phyloP scores from a whole-genome alignment of 2,329 filamentous ascomycete genomes.

The Bretziella fagacearum region DNA sequence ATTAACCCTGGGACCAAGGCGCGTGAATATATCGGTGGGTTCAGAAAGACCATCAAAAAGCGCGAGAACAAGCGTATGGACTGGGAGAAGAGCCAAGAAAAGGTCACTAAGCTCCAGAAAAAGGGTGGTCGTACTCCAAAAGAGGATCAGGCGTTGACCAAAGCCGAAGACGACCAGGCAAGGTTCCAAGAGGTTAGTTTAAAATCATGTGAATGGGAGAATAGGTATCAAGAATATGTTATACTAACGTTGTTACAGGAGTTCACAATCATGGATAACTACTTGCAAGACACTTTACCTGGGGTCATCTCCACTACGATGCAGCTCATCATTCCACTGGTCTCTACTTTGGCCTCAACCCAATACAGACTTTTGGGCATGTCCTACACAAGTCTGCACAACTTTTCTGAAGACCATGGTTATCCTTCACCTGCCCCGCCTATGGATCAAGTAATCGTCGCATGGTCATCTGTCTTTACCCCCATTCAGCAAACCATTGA shows the following conservation, averaged over 20 bases:
- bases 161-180: conserved; percentile 53
- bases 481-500: conserved; percentile 51
- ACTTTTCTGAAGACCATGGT: conserved; percentile 50
- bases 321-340: conserved; percentile 54
- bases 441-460: conserved; percentile 51
- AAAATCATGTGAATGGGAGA: not conserved
- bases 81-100: conserved; percentile 60
- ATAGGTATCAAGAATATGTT: no score
- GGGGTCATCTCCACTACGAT: conserved; percentile 54
- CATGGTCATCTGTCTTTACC: conserved; percentile 47
- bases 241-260: conserved; percentile 30
- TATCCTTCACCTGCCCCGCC: conserved; percentile 57
- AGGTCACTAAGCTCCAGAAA: conserved; percentile 49
- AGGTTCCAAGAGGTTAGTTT: conserved; percentile 42
- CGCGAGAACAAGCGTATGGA: conserved; percentile 68
- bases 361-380: conserved; percentile 64
- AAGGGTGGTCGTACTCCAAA: conserved; percentile 55
- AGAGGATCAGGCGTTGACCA: conserved; percentile 53
- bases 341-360: conserved; percentile 53
- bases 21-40: conserved; percentile 48
- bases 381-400: conserved; percentile 61
- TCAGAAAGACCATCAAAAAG: conserved; percentile 74
- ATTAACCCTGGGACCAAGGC: conserved; percentile 53
- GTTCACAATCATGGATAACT: conserved; percentile 58
- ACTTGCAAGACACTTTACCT: conserved; percentile 54